These are phyloP conservation scores for Pestalotiopsis sp. DNA, from an alignment of 2,329 filamentous ascomycete genomes.

Conservation along the genomic window DNA sequence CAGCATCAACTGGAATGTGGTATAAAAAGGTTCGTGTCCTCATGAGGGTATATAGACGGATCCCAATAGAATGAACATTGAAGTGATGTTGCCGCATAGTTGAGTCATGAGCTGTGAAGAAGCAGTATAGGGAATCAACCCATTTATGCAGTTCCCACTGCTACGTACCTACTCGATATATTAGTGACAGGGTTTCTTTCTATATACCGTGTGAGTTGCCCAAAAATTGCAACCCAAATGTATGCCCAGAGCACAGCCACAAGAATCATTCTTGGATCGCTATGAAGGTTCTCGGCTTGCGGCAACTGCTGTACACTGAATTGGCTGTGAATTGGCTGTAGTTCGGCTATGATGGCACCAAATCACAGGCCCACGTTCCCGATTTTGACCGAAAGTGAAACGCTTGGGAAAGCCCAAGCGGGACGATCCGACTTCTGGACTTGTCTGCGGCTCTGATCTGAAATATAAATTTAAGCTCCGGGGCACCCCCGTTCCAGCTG, in stretches of 20 bases:
- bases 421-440: conserved; percentile 1
- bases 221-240: background rate
- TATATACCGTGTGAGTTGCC: background rate
- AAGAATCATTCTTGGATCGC: background rate
- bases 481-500: background rate
- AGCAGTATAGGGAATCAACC: background rate
- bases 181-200: background rate
- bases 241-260: background rate
- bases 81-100: background rate
- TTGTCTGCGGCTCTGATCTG: background rate
- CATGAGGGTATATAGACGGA: background rate
- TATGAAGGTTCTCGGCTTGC: background rate
- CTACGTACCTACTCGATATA: background rate
- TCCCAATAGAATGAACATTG: background rate
- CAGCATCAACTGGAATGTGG: background rate
- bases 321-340: background rate
- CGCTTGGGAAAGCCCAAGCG: conserved; percentile 4
- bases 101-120: background rate
- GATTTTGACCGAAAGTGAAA: conserved; percentile 10
- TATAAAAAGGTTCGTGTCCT: background rate
- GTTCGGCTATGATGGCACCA: background rate
- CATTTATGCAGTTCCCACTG: background rate
- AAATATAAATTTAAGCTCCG: conserved; percentile 4
- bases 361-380: conserved; percentile 2
- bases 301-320: background rate